A percentile compares a stretch with the other conserved stretches of the same genome.
phyloP scores from a whole-genome alignment of 768 basidiomycete genomes.

The Coprinellus micaceus region DNA sequence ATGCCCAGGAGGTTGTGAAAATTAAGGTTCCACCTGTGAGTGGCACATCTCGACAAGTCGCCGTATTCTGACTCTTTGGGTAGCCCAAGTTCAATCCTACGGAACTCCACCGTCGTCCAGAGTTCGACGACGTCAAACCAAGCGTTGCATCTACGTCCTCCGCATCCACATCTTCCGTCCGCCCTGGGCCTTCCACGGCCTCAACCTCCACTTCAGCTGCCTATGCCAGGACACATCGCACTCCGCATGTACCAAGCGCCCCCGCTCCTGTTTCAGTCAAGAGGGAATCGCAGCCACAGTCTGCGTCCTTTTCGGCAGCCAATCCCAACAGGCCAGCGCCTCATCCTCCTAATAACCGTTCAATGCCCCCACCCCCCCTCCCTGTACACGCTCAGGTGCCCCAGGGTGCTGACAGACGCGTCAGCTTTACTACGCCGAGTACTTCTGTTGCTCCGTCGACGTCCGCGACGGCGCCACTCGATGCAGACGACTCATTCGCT shows the following conservation, averaged over 20 bases:
- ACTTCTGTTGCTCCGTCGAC: background rate
- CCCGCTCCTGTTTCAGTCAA: background rate
- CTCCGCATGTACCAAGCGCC: constrained; percentile 2
- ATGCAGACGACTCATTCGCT: constrained; percentile 39
- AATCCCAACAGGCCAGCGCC: background rate
- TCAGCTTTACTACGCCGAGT: background rate
- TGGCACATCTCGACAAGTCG: constrained; percentile 14
- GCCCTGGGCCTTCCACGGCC: background rate
- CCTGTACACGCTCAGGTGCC: background rate
- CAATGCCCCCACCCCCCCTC: background rate
- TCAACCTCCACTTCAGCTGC: background rate
- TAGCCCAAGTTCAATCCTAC: constrained; percentile 66
- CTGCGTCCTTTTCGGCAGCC: background rate
- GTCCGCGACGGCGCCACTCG: constrained; percentile 12
- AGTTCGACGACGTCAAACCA: constrained; percentile 52
- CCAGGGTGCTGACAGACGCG: background rate
- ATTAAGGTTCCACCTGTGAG: constrained; percentile 81
- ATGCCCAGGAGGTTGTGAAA: constrained; percentile 79
- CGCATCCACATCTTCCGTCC: no score
- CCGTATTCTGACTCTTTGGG: background rate
- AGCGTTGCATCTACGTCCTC: constrained; percentile 8
- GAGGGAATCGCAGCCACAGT: background rate
- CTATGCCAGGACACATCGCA: background rate
- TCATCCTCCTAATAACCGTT: background rate
- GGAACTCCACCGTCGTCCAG: constrained; percentile 68